Base-by-base conservation (phyloP, 139 green algal species). In the Diplosphaera chodatii region DNA sequence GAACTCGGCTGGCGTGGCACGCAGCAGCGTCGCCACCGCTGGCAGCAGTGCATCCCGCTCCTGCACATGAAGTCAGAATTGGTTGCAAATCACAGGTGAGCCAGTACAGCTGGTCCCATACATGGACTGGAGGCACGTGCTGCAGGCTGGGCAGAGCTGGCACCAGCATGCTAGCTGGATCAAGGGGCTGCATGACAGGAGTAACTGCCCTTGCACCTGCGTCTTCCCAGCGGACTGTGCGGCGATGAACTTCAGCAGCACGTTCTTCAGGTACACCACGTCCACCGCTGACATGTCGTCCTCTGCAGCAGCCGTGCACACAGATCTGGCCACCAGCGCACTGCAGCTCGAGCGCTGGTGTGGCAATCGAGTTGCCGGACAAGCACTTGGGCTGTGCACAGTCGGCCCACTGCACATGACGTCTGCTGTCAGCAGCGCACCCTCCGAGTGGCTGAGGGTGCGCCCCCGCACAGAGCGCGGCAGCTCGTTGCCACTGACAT, bases 191-290 rank as follows among this genome's bases (percentile, higher is more conserved):
- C 8, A 13, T 8, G 37, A 13, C 8, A 48, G 13, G 10, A 48
- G 13, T 13, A 13, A 48, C 13, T 13, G 13, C 37, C 8, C 16
- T n/a, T 23, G 48, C 16, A n/a, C 48, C 48, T n/a, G 48, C 25
- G 16, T 21, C 18, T 59, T 59, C 21, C 76, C 72, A 25, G 66
- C 71, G 72, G 55, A 80, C 74, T 10, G 73, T 0, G 86, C 84
- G 41, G 88, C 86, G 33, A 91, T 65, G 63, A 91, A 91, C 70
- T 90, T 90, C 27, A 90, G 70, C 68, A 91, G 31, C 64, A 92
- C 83, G 59, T 92, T 92, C 70, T 86, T 89, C 41, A 92, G 63
- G 72, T 92, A 90, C 40, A 89, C 34, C 2, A 88, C 65, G 66
- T 90, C 85, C 63, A 85, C 77, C 1, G 74, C 74, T 18, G 48